phyloP scores from a whole-genome alignment of 1,284 basidiomycete species.

The Caloboletus inedulis region DNA sequence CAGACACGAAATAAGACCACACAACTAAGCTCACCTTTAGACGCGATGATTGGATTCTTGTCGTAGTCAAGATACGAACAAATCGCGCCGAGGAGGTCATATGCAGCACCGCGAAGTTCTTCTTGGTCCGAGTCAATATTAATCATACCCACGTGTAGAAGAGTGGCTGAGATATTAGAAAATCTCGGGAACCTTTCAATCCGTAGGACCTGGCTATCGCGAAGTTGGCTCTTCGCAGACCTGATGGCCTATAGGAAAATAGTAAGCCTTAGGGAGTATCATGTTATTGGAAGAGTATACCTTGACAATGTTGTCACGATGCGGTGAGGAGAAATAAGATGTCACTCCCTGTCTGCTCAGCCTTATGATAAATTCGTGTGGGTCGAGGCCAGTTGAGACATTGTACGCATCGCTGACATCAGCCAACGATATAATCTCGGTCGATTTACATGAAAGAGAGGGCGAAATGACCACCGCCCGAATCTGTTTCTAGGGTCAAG shows the following conservation, averaged over 20 bases:
- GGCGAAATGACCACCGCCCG: conserved; percentile 64
- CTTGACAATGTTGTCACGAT: conserved; percentile 74
- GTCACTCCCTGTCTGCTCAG: conserved; percentile 66
- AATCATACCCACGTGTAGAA: conserved; percentile 79
- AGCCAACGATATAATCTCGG: conserved; percentile 72
- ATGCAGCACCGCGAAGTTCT: conserved; percentile 72
- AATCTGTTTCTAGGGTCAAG: conserved; percentile 41
- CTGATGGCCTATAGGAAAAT: conserved; percentile 52
- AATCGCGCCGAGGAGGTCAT: conserved; percentile 74
- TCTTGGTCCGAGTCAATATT: conserved; percentile 73
- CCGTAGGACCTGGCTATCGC: conserved; percentile 52
- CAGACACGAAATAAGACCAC: conserved; percentile 7
- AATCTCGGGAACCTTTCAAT: conserved; percentile 72
- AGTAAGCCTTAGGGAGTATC: not conserved
- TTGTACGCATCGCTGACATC: conserved; percentile 87
- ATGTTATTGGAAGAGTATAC: conserved; percentile 35
- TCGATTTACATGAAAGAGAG: conserved; percentile 64
- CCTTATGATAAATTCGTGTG: conserved; percentile 80
- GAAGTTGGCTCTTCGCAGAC: conserved; percentile 64
- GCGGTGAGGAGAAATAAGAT: conserved; percentile 64
- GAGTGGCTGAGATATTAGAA: conserved; percentile 78
- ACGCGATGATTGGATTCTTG: conserved; percentile 61
- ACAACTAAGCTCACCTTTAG: conserved; percentile 52
- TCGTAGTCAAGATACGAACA: conserved; percentile 78
- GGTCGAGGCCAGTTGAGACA: conserved; percentile 68